These are phyloP conservation scores for Phytophthora podocarpi DNA, from an alignment of 352 stramenopile genomes.

Conservation along the genomic window DNA sequence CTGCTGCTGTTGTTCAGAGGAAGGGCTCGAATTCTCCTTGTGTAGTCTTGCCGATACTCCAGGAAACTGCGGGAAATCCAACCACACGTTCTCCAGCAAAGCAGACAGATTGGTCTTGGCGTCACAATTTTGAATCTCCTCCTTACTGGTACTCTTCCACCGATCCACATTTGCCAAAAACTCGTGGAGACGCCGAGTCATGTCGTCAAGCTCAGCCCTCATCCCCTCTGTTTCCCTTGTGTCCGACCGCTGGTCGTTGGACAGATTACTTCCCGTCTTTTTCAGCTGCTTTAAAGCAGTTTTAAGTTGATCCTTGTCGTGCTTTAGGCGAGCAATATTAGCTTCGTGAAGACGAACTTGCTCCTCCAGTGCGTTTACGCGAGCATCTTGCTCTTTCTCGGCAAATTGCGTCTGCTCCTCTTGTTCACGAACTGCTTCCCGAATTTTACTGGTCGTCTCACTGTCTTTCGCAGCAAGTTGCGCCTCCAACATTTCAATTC, in stretches of 20 bases:
- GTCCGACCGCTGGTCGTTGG: conserved; percentile 4
- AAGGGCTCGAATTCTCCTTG: conserved; percentile 7
- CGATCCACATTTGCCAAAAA: conserved; percentile 55
- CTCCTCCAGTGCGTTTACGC: conserved; percentile 34
- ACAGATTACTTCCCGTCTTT: neutral
- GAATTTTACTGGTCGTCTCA: conserved; percentile 22
- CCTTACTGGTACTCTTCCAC: conserved; percentile 59
- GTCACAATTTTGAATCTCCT: conserved; percentile 44
- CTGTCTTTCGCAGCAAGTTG: conserved; percentile 39
- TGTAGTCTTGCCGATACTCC: conserved; percentile 3
- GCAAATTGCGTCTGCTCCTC: conserved; percentile 21
- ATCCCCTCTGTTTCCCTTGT: conserved; percentile 19
- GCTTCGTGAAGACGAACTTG: conserved; percentile 41
- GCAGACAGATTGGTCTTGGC: conserved; percentile 33
- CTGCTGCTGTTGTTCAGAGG: conserved; percentile 10
- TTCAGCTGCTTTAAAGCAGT: conserved; percentile 31
- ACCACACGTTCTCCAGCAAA: conserved; percentile 55
- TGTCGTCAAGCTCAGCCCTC: conserved; percentile 45
- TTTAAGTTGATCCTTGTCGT: conserved; percentile 45
- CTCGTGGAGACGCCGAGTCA: conserved; percentile 43
- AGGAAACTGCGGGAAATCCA: conserved; percentile 59
- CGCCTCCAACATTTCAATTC: conserved; percentile 43
- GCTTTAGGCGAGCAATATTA: conserved; percentile 35
- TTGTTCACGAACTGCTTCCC: conserved; percentile 17
- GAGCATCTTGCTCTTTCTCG: conserved; percentile 35